Base-by-base conservation (phyloP, 805 yeast species). In the Starmerella powellii region DNA sequence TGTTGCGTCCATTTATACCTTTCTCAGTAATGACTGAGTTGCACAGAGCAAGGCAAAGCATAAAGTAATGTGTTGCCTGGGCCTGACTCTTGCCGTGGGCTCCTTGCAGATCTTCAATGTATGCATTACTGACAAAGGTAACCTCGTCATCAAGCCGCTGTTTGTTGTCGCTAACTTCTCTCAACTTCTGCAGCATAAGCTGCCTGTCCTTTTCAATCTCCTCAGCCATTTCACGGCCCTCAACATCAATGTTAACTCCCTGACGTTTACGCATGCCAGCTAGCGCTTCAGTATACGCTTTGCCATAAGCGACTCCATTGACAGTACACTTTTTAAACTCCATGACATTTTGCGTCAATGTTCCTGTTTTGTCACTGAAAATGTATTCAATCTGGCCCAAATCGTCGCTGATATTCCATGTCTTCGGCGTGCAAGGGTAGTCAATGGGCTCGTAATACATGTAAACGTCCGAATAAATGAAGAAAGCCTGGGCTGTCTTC, bases 401-500 rank as follows among this genome's bases (percentile, higher is more conserved):
- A 57, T 81, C 93, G 60, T 81, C 93, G 6, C 88, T 80, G 38
- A 81, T 81, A 54, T 77, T 78, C 93, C 93, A 81, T 0, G 87
- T 71, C 54, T 81, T 81, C 2, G 93, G 88, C 0, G 78, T 72
- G 61, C 93, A 82, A 0, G 88, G 87, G 54, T 74, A 79, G 59
- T 82, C 86, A 37, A 80, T 63, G 37, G 64, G 71, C 34, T 69
- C 76, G 51, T 81, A 76, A 57, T 81, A 82, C 80, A 81, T 75
- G 48, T 72, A 69, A 24, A 67, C 65, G 58, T 81, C 93, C 1
- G 80, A 71, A 57, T 71, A 79, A 49, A 81, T 82, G 65, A 81
- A 81, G 52, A 69, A 79, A 1, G 88, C 88, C 57, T 81, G 93
- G 13, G 72, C 63, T 2, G 91, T 80, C 57, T 82, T 82, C 60